Evolutionary conservation across 2,329 filamentous ascomycete genomes (phyloP).

Genomic region (Drechslerella stenobrocha): DNA sequence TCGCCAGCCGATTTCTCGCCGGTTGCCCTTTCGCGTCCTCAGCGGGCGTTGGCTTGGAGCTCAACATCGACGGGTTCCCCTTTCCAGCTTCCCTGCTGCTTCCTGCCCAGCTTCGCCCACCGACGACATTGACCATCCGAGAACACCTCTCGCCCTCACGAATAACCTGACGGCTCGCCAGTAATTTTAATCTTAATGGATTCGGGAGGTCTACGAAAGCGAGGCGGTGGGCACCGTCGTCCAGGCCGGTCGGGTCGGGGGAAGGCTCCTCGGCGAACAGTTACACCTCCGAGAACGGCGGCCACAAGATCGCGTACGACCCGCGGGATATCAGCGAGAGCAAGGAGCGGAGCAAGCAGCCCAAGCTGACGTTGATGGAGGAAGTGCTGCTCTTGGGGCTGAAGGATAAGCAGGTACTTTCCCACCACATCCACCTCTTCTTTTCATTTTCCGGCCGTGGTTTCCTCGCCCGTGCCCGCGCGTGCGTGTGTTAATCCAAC

Average conservation of each 20-base stretch:
- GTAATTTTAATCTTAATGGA: slow-evolving; percentile 38
- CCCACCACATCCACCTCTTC: not conserved
- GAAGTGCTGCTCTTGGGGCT: slow-evolving; percentile 91
- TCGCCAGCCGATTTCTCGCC: not conserved
- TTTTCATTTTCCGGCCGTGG: not conserved
- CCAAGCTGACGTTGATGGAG: slow-evolving; percentile 98
- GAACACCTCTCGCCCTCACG: not conserved
- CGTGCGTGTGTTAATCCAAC: slow-evolving; percentile 4
- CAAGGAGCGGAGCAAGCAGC: slow-evolving; percentile 93
- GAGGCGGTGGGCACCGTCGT: slow-evolving; percentile 68
- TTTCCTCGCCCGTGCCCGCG: not conserved
- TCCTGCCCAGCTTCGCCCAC: not conserved
- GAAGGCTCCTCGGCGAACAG: slow-evolving; percentile 69
- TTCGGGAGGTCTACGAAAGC: slow-evolving; percentile 51
- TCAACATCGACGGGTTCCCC: slow-evolving; percentile 1
- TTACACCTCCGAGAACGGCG: slow-evolving; percentile 84
- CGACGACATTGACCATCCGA: not conserved
- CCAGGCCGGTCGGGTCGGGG: slow-evolving; percentile 64
- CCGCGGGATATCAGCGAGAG: slow-evolving; percentile 96
- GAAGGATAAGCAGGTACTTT: slow-evolving; percentile 93
- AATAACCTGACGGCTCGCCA: not conserved
- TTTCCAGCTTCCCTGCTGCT: slow-evolving; percentile 6
- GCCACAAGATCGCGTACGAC: slow-evolving; percentile 69
- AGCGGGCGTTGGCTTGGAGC: not conserved
- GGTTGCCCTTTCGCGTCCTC: not conserved